These are phyloP conservation scores for Suillus decipiens DNA, from an alignment of 768 basidiomycete species.

Conservation along the genomic window DNA sequence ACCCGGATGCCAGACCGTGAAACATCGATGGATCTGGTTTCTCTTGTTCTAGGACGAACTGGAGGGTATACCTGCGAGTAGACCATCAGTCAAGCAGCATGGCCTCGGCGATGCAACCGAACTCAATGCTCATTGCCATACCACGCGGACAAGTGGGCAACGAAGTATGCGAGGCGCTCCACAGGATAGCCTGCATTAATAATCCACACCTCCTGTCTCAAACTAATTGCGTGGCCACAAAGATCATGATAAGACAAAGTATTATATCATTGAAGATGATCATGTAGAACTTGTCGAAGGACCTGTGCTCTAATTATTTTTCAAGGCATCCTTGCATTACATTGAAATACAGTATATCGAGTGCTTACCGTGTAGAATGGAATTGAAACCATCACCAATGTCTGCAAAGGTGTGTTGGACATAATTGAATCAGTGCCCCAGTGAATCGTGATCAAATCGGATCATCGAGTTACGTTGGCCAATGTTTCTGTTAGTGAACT, in stretches of 20 bases:
- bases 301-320: not conserved
- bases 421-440: constrained; percentile 3
- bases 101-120: constrained; percentile 21
- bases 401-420: constrained; percentile 16
- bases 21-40: constrained; percentile 41
- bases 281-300: constrained; percentile 23
- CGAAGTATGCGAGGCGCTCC: constrained; percentile 38
- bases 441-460: too few species aligned
- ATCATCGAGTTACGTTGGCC: too few species aligned
- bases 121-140: constrained; percentile 35
- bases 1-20: constrained; percentile 33
- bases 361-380: constrained; percentile 18
- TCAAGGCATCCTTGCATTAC: constrained; percentile 24
- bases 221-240: constrained; percentile 30
- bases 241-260: constrained; percentile 36
- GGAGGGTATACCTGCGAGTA: constrained; percentile 34
- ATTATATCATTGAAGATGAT: constrained; percentile 26
- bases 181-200: constrained; percentile 29
- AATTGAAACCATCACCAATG: constrained; percentile 18
- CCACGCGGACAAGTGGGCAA: constrained; percentile 26
- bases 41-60: not conserved
- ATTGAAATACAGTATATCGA: constrained; percentile 20
- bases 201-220: constrained; percentile 41
- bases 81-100: constrained; percentile 37
- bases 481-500: too few species aligned